These are phyloP conservation scores for Sordariomycetes sp. DNA, from an alignment of 2,329 filamentous ascomycete genomes.

Conservation along the genomic window DNA sequence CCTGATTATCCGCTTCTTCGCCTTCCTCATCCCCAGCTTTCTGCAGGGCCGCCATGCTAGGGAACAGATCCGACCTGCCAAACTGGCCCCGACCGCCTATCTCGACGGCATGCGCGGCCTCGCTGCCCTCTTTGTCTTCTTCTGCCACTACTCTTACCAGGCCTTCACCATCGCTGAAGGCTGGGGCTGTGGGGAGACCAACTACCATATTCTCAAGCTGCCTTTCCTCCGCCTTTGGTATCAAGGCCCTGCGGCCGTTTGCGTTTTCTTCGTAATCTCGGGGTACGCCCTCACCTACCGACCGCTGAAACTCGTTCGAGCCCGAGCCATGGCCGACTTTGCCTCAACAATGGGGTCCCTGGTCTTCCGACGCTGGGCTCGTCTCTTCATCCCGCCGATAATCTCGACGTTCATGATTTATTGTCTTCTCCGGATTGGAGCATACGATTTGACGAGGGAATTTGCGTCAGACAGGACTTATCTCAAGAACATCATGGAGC, in stretches of 20 bases:
- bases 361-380: conserved; percentile 40
- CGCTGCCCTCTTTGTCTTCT: conserved; percentile 45
- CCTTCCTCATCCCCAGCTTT: conserved; percentile 46
- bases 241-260: conserved; percentile 47
- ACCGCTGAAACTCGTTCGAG: conserved; percentile 36
- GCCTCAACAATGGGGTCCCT: conserved; percentile 37
- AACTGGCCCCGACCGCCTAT: conserved; percentile 43
- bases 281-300: conserved; percentile 50
- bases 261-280: conserved; percentile 53
- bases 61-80: conserved; percentile 28
- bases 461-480: conserved; percentile 32
- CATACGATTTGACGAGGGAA: conserved; percentile 37
- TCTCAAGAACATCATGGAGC: conserved; percentile 39
- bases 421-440: conserved; percentile 31
- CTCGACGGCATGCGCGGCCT: conserved; percentile 50
- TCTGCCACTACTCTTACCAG: conserved; percentile 48
- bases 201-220: conserved; percentile 39
- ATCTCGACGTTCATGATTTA: conserved; percentile 40
- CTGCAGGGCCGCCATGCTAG: conserved; percentile 32
- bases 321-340: conserved; percentile 26
- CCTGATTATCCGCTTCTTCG: conserved; percentile 24
- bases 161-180: conserved; percentile 41
- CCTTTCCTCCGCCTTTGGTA: conserved; percentile 45
- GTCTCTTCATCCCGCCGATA: conserved; percentile 41
- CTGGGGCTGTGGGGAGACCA: conserved; percentile 32